phyloP scores from a whole-genome alignment of 2,329 filamentous ascomycete genomes.

The Paradendryphiella salina region DNA sequence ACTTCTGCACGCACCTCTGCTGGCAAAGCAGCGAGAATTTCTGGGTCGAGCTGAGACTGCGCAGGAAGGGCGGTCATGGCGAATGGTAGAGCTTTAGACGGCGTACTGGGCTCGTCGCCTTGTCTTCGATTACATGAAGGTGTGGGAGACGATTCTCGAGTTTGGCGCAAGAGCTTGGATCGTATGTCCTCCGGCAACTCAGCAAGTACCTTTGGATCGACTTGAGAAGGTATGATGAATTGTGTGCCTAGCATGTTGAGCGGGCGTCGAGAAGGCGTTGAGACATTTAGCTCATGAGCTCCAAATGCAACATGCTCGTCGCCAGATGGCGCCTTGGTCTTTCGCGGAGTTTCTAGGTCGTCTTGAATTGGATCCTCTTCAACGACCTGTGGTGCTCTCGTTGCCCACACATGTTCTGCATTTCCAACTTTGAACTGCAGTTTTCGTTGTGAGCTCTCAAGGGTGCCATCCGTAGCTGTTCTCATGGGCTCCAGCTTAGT shows the following conservation, averaged over 20 bases:
- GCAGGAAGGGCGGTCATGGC: constrained; percentile 54
- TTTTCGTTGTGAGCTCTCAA: constrained; percentile 76
- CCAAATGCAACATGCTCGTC: constrained; percentile 46
- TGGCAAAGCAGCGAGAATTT: constrained; percentile 80
- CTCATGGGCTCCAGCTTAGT: constrained; percentile 86
- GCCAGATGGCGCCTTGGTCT: constrained; percentile 28
- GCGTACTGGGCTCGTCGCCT: constrained; percentile 12
- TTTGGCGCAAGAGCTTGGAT: constrained; percentile 63
- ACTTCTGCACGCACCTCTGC: constrained; percentile 85
- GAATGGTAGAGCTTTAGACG: constrained; percentile 28
- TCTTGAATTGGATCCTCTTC: constrained; percentile 53
- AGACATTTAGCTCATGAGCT: constrained; percentile 42
- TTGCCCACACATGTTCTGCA: constrained; percentile 35
- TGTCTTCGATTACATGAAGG: constrained; percentile 16
- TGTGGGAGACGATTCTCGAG: constrained; percentile 35
- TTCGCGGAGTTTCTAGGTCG: constrained; percentile 49
- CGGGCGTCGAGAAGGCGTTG: constrained; percentile 63
- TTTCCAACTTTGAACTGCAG: constrained; percentile 69
- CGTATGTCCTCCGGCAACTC: constrained; percentile 85
- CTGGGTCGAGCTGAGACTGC: constrained; percentile 80
- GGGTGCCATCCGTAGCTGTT: constrained; percentile 52
- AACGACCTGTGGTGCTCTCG: constrained; percentile 21
- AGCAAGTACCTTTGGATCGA: constrained; percentile 78
- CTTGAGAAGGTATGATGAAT: constrained; percentile 83
- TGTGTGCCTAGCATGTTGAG: constrained; percentile 85